phyloP scores from a whole-genome alignment of 257 asterid genomes.

The Solanum phureja region DNA sequence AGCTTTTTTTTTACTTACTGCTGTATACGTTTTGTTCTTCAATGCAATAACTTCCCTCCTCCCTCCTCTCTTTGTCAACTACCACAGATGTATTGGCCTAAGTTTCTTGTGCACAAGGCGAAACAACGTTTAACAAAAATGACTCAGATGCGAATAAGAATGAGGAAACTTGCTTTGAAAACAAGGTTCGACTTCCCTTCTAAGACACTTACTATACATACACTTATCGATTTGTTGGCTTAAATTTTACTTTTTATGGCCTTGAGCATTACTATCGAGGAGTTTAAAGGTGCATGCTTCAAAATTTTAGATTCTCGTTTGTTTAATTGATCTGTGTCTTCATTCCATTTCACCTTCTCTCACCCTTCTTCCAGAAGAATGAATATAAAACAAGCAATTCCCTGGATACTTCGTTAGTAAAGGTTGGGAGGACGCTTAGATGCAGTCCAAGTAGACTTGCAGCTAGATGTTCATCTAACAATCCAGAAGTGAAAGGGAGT shows the following conservation, averaged over 20 bases:
- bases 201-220: background rate
- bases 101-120: slow-evolving; percentile 74
- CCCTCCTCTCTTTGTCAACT: background rate
- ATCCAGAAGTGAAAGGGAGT: background rate
- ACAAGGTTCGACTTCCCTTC: slow-evolving; percentile 46
- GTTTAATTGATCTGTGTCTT: background rate
- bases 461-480: background rate
- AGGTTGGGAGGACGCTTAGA: background rate
- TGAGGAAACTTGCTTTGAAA: slow-evolving; percentile 92
- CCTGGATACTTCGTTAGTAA: background rate
- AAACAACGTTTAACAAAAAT: slow-evolving; percentile 93
- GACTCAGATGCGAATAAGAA: slow-evolving; percentile 98
- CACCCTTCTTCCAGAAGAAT: background rate
- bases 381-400: background rate
- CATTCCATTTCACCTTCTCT: background rate
- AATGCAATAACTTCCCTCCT: background rate
- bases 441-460: background rate
- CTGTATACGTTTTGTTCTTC: background rate
- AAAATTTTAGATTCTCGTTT: background rate
- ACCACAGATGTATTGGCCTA: slow-evolving; percentile 84
- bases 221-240: background rate
- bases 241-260: background rate
- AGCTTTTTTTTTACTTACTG: background rate
- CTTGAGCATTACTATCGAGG: background rate
- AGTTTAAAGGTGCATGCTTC: background rate